Base-by-base conservation (phyloP, 2,329 filamentous ascomycete genomes). In the Remersonia thermophila region DNA sequence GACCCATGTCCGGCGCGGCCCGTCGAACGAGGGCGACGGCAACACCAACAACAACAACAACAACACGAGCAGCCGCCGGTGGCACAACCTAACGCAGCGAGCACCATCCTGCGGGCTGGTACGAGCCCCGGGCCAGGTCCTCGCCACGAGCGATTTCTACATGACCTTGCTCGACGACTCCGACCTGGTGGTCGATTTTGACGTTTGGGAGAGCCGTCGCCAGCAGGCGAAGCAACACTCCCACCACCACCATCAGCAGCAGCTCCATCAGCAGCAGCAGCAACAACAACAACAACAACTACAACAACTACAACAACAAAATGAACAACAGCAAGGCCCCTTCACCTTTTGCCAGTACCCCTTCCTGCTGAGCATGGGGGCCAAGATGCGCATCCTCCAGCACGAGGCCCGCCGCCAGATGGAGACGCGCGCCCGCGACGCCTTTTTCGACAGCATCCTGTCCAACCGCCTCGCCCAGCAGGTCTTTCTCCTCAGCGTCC, bases 291-390 rank as follows among this genome's bases (percentile, higher is more conserved):
- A 28, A 11, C 27, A 14, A 6, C 27, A 28, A 12, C 27, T 8
- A 27, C 25, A 27, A 28, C 11, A 28, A 5, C 27, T 7, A 28
- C 27, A 14, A 4, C 27, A 5, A 9, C 20, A 23, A 23, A 6
- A 5, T 9, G 86, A 93, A 53, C 70, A 73, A 4, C 79, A 72
- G 45, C 69, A 71, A 35, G 69, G 70, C 14, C 83, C 77, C 46
- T 94, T 94, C 53, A 73, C 83, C 0, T 93, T 95, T 52, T 94
- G 86, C 53, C 84, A 93, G 53, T 93, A 93, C 50, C 85, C 87
- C 0, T 93, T 94, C 51, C 78, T 94, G 47, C 66, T 95, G 28
- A 93, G 85, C 43, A 86, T 95, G 45, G 87, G 84, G 65, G 81
- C 86, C 18, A 95, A 95, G 58, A 93, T 91, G 40, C 80, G 80